A percentile compares a stretch with the other conserved stretches of the same genome.
These are phyloP conservation scores for Paramyrothecium roridum DNA, from an alignment of 2,329 filamentous ascomycete species.

Conservation along the genomic window DNA sequence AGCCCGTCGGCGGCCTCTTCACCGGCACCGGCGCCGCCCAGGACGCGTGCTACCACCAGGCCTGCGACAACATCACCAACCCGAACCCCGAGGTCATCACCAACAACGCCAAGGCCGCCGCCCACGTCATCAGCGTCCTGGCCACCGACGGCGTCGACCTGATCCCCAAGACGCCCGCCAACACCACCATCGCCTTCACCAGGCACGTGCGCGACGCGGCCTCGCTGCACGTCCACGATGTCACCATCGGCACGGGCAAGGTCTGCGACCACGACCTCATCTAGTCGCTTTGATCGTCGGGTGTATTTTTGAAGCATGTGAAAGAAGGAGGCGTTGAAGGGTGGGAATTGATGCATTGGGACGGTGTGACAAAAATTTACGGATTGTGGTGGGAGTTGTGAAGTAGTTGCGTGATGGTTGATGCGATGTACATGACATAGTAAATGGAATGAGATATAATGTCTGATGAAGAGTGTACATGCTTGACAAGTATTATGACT, in stretches of 20 bases:
- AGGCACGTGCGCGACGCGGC: slow-evolving; percentile 8
- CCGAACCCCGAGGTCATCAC: slow-evolving; percentile 26
- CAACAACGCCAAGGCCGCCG: slow-evolving; percentile 39
- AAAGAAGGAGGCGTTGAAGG: background rate
- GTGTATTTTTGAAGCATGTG: no score
- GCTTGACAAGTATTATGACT: no score
- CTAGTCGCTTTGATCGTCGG: no score
- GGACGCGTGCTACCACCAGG: slow-evolving; percentile 26
- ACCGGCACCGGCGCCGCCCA: slow-evolving; percentile 55
- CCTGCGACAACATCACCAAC: slow-evolving; percentile 31
- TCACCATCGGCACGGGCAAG: slow-evolving; percentile 8
- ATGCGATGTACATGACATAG: background rate
- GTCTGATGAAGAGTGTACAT: background rate
- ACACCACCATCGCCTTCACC: slow-evolving; percentile 13
- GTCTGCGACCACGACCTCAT: slow-evolving; percentile 20
- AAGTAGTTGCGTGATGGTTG: background rate
- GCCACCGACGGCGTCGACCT: slow-evolving; percentile 16
- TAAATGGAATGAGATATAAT: background rate
- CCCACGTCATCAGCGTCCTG: slow-evolving; percentile 34
- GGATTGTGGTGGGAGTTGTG: background rate
- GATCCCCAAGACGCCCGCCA: slow-evolving; percentile 15
- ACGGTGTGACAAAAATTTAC: background rate
- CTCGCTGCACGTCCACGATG: slow-evolving; percentile 13
- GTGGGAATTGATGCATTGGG: background rate
- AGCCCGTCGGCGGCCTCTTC: slow-evolving; percentile 56